phyloP scores from a whole-genome alignment of 768 basidiomycete species.

The Hysterangium stoloniferum region DNA sequence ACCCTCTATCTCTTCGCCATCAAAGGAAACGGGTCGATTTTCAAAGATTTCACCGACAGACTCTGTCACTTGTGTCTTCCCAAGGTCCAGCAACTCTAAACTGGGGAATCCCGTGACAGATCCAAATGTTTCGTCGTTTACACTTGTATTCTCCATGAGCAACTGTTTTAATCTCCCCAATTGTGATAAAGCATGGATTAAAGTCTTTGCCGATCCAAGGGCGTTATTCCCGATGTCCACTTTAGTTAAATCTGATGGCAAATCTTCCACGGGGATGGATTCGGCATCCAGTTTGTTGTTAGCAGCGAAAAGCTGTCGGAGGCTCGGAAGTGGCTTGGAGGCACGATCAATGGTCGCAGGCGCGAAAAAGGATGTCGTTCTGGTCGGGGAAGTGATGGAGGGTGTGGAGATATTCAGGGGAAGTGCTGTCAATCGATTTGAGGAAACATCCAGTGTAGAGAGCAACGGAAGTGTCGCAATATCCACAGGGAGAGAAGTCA shows the following conservation, averaged over 20 bases:
- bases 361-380: conserved; percentile 52
- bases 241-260: conserved; percentile 51
- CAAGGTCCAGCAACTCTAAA: conserved; percentile 54
- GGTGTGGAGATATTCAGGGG: conserved; percentile 52
- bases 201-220: conserved; percentile 36
- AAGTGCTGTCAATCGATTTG: conserved; percentile 55
- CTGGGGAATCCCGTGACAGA: conserved; percentile 36
- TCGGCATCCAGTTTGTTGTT: conserved; percentile 55
- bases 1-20: conserved; percentile 40
- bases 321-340: conserved; percentile 54
- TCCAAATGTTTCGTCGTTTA: conserved; percentile 55
- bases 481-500: conserved; percentile 53
- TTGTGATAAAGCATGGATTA: conserved; percentile 40
- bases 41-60: neutral
- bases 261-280: conserved; percentile 32
- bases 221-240: conserved; percentile 64
- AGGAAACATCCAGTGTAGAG: conserved; percentile 58
- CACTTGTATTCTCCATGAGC: conserved; percentile 43
- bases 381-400: conserved; percentile 21
- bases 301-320: conserved; percentile 56
- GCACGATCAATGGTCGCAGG: conserved; percentile 51
- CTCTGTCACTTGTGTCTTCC: conserved; percentile 50
- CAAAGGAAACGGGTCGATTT: conserved; percentile 9
- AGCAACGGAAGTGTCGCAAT: conserved; percentile 65
- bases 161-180: conserved; percentile 52